Evolutionary conservation across 805 yeast genomes (phyloP).

Genomic region (Ogataea pilisensis): DNA sequence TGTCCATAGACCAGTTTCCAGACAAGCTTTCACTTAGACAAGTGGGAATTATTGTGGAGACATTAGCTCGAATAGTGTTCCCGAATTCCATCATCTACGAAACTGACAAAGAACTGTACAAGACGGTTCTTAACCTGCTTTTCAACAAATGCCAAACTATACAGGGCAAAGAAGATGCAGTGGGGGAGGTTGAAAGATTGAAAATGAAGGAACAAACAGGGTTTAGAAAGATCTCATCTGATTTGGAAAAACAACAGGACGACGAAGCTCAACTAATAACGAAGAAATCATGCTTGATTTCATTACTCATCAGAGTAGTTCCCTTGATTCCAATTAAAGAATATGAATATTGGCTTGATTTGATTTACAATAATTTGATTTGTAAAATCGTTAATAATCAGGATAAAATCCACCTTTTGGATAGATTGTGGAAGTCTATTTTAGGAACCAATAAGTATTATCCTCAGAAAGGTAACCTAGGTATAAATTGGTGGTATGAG

Average conservation of each 20-base stretch:
- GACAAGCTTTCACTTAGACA: constrained; percentile 47
- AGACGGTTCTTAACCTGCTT: constrained; percentile 39
- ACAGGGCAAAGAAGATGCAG: constrained; percentile 2
- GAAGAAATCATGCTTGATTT: constrained; percentile 44
- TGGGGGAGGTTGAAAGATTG: background rate
- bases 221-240: constrained; percentile 5
- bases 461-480: constrained; percentile 51
- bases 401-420: constrained; percentile 39
- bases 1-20: constrained; percentile 56
- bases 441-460: constrained; percentile 50
- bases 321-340: constrained; percentile 46
- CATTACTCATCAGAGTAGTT: constrained; percentile 45
- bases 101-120: constrained; percentile 24
- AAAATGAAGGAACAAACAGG: constrained; percentile 1
- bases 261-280: constrained; percentile 19
- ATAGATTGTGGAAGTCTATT: constrained; percentile 48
- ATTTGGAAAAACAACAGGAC: constrained; percentile 9
- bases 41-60: constrained; percentile 51
- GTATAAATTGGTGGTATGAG: constrained; percentile 62
- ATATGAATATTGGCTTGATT: constrained; percentile 45
- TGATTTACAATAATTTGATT: constrained; percentile 35
- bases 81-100: constrained; percentile 34
- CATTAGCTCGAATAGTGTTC: constrained; percentile 43
- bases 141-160: constrained; percentile 36
- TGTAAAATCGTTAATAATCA: constrained; percentile 14